Conservation (phyloP, 768 basidiomycete genomes). For the Naganishia onofrii region DNA sequence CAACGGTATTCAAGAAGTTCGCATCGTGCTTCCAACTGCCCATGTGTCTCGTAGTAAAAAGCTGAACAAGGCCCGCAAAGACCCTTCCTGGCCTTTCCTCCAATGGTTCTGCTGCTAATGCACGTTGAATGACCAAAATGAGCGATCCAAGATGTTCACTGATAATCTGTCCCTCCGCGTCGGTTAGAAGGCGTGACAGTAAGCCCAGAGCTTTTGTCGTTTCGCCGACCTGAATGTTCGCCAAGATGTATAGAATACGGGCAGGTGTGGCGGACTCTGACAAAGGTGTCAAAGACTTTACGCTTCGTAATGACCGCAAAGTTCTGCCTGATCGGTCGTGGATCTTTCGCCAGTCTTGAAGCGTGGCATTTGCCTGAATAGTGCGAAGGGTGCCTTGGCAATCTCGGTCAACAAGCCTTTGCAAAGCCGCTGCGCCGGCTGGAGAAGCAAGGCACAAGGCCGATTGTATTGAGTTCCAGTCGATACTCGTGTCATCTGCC, state of each 20-base stretch:
- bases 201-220: constrained; percentile 9
- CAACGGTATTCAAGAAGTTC: neutral
- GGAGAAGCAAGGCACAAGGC: neutral
- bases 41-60: neutral
- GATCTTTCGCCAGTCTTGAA: constrained; percentile 2
- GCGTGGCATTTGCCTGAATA: neutral
- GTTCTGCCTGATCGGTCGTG: neutral
- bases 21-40: neutral
- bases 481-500: neutral
- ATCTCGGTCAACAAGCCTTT: neutral
- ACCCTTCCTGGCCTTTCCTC: neutral
- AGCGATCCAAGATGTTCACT: neutral
- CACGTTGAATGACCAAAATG: neutral
- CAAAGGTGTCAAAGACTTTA: neutral
- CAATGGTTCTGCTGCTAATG: too few species aligned
- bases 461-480: neutral
- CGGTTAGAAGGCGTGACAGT: neutral
- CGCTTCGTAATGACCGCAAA: constrained; percentile 1
- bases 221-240: constrained; percentile 1
- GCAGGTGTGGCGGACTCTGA: neutral
- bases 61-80: neutral
- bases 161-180: neutral
- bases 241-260: neutral
- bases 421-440: neutral
- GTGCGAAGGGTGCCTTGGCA: neutral